phyloP scores from a whole-genome alignment of 768 basidiomycete species.

The Tulasnella sp. region DNA sequence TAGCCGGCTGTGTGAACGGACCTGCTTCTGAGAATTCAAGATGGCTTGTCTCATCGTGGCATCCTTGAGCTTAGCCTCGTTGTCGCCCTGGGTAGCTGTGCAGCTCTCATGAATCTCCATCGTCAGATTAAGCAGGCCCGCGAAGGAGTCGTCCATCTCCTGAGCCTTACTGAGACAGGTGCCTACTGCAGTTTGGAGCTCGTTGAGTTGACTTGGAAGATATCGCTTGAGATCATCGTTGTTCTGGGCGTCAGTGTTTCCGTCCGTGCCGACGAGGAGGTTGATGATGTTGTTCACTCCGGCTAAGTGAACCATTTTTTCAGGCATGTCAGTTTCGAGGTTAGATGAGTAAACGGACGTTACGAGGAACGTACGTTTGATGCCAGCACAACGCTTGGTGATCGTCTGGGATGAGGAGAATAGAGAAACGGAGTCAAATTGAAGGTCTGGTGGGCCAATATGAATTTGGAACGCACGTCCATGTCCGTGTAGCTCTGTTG shows the following conservation, averaged over 20 bases:
- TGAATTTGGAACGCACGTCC: background rate
- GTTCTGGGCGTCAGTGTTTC: background rate
- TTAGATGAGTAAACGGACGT: no score
- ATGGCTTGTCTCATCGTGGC: background rate
- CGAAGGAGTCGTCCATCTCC: background rate
- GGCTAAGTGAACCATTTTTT: no score
- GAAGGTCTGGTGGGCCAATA: no score
- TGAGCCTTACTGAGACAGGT: no score
- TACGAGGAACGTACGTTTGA: background rate
- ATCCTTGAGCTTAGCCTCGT: background rate
- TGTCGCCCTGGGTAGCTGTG: background rate
- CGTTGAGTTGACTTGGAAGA: no score
- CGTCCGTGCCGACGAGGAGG: background rate
- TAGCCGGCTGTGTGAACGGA: background rate
- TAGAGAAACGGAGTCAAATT: no score
- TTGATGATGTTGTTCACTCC: conserved; percentile 1
- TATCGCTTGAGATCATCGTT: background rate
- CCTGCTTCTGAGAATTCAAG: background rate
- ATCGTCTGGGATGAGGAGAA: background rate
- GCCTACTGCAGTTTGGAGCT: no score
- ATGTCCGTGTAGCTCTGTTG: background rate
- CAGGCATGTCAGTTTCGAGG: no score
- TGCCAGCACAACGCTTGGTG: background rate
- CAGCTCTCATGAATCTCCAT: background rate
- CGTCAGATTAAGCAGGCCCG: background rate